Percentiles rank a stretch among this genome's conserved stretches.
Evolutionary conservation across 2,329 filamentous ascomycete genomes (phyloP).

Genomic region (Epicoccum sorghinum): DNA sequence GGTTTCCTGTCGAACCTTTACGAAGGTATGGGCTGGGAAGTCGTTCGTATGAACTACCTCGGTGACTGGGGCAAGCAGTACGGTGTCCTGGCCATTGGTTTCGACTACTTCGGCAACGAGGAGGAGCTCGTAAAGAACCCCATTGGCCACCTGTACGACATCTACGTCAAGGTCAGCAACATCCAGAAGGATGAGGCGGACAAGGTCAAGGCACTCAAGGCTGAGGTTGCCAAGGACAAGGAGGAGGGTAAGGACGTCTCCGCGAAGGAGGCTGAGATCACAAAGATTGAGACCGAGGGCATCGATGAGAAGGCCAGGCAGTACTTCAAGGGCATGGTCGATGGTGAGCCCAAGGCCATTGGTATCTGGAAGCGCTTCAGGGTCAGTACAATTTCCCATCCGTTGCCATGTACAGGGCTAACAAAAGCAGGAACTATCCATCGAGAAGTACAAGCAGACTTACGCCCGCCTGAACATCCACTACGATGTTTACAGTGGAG

Average conservation of each 20-base stretch:
- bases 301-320: slow-evolving; percentile 75
- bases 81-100: slow-evolving; percentile 74
- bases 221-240: slow-evolving; percentile 44
- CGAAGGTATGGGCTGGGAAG: slow-evolving; percentile 71
- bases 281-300: slow-evolving; percentile 46
- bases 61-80: slow-evolving; percentile 82
- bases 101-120: slow-evolving; percentile 76
- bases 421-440: slow-evolving; percentile 59
- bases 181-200: slow-evolving; percentile 70
- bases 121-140: slow-evolving; percentile 73
- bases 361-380: slow-evolving; percentile 68
- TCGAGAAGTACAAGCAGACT: slow-evolving; percentile 68
- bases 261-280: slow-evolving; percentile 49
- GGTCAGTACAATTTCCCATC: slow-evolving; percentile 12
- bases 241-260: slow-evolving; percentile 52
- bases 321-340: slow-evolving; percentile 73
- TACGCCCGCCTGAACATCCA: slow-evolving; percentile 69
- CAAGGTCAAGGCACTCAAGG: slow-evolving; percentile 63
- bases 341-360: slow-evolving; percentile 64
- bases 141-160: slow-evolving; percentile 81
- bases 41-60: slow-evolving; percentile 74
- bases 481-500: slow-evolving; percentile 71
- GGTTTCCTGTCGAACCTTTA: slow-evolving; percentile 75
- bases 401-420: slow-evolving; percentile 1
- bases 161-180: slow-evolving; percentile 77